Evolutionary conservation across 2,329 filamentous ascomycete genomes (phyloP).

Genomic region (Dactylellina leptospora): DNA sequence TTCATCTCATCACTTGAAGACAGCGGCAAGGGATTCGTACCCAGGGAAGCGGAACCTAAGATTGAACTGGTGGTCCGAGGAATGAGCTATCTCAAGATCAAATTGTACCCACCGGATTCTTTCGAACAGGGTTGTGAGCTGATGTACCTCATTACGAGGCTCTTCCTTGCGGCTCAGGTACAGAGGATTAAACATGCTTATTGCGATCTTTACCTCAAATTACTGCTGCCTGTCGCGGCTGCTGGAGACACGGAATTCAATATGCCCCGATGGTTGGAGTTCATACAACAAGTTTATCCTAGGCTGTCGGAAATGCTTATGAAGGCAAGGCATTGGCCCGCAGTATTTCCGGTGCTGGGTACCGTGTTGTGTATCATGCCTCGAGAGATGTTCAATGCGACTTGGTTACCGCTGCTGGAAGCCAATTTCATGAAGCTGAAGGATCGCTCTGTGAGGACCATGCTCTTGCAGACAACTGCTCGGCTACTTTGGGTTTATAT

Average conservation of each 20-base stretch:
- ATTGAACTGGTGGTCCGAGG: conserved; percentile 87
- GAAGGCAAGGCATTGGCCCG: conserved; percentile 91
- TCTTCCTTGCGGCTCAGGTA: conserved; percentile 86
- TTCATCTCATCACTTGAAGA: conserved; percentile 83
- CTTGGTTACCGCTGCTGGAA: conserved; percentile 85
- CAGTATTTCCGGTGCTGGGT: conserved; percentile 86
- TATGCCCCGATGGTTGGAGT: conserved; percentile 84
- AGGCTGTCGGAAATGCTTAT: conserved; percentile 83
- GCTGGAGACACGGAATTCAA: conserved; percentile 80
- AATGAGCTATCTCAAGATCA: conserved; percentile 87
- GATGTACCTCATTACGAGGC: conserved; percentile 78
- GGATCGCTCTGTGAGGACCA: conserved; percentile 78
- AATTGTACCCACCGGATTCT: conserved; percentile 73
- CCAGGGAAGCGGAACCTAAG: conserved; percentile 81
- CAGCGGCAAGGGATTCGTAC: conserved; percentile 77
- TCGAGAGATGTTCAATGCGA: conserved; percentile 79
- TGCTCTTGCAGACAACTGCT: conserved; percentile 88
- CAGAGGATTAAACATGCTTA: conserved; percentile 92
- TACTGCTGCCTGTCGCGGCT: conserved; percentile 86
- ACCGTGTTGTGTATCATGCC: conserved; percentile 88
- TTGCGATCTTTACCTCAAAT: conserved; percentile 86
- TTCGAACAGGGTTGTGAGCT: conserved; percentile 93
- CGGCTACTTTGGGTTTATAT: conserved; percentile 94
- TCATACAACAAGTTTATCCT: conserved; percentile 79
- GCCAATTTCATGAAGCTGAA: conserved; percentile 75